Conservation (phyloP, 257 asterid genomes). For the Solanum microdontum region DNA sequence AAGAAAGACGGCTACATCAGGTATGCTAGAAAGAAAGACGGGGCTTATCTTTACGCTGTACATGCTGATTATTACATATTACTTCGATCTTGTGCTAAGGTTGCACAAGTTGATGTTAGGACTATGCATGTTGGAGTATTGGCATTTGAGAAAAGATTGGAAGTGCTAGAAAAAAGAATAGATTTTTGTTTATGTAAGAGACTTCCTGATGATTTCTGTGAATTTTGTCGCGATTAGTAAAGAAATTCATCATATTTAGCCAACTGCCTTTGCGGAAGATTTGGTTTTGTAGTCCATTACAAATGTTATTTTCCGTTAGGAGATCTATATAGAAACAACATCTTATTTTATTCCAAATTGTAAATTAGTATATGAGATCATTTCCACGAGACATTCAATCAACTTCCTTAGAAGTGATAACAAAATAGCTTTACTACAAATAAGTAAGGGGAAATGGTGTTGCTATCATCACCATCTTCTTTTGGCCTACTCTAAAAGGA, state of each 20-base stretch:
- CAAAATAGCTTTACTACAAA: neutral
- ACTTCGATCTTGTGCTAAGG: conserved; percentile 69
- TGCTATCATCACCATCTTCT: neutral
- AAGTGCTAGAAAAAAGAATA: conserved; percentile 43
- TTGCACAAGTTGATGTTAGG: conserved; percentile 56
- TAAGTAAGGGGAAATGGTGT: neutral
- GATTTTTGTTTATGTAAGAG: conserved; percentile 20
- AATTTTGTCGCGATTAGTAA: conserved; percentile 2
- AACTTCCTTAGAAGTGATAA: no score
- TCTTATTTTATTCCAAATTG: neutral
- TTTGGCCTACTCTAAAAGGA: neutral
- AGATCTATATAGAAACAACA: neutral
- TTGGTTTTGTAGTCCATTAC: neutral
- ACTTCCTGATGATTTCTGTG: conserved; percentile 10
- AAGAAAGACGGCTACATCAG: conserved; percentile 31
- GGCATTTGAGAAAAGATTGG: conserved; percentile 57
- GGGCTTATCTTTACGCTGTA: conserved; percentile 38
- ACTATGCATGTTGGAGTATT: conserved; percentile 58
- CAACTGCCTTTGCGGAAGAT: neutral
- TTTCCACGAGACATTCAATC: neutral
- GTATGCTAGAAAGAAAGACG: conserved; percentile 42
- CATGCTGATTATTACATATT: conserved; percentile 79
- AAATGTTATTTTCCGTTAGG: no score
- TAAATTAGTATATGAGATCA: neutral
- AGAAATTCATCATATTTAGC: neutral